These are phyloP conservation scores for Alternaria triticimaculans DNA, from an alignment of 2,329 filamentous ascomycete species.

Conservation along the genomic window DNA sequence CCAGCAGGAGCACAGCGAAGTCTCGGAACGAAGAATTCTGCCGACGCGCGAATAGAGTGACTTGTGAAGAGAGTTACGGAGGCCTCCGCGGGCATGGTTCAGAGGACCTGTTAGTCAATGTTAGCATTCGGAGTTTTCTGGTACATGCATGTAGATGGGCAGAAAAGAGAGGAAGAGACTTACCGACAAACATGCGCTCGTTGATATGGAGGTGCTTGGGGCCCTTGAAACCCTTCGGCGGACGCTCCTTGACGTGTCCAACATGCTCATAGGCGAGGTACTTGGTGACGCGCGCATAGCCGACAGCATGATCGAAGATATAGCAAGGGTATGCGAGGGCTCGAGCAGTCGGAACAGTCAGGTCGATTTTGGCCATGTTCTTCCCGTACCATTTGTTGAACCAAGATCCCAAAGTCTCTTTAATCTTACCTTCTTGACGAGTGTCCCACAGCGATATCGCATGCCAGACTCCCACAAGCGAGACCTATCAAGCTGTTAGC, in stretches of 20 bases:
- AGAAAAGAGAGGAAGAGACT: conserved; percentile 1
- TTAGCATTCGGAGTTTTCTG: background rate
- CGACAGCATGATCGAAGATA: conserved; percentile 36
- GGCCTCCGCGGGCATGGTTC: conserved; percentile 25
- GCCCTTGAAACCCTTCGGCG: conserved; percentile 28
- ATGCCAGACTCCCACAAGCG: conserved; percentile 17
- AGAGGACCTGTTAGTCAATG: conserved; percentile 20
- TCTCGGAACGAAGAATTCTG: conserved; percentile 13
- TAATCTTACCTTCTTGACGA: conserved; percentile 4
- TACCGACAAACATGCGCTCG: conserved; percentile 26
- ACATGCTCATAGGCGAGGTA: conserved; percentile 41
- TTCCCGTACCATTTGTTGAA: conserved; percentile 19
- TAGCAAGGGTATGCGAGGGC: conserved; percentile 37
- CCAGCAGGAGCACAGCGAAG: conserved; percentile 19
- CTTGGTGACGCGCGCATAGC: conserved; percentile 35
- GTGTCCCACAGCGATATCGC: conserved; percentile 11
- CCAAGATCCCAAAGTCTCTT: conserved; percentile 12
- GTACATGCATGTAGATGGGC: background rate
- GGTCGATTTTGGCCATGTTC: background rate
- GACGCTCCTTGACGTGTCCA: conserved; percentile 34
- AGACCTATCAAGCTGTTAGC: conserved; percentile 1
- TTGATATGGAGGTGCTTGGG: conserved; percentile 16
- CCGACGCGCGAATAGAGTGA: conserved; percentile 20
- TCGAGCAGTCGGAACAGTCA: conserved; percentile 10
- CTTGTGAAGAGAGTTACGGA: conserved; percentile 20